These are phyloP conservation scores for Bryoglossum gracile DNA, from an alignment of 495 filamentous ascomycete species.

Conservation along the genomic window DNA sequence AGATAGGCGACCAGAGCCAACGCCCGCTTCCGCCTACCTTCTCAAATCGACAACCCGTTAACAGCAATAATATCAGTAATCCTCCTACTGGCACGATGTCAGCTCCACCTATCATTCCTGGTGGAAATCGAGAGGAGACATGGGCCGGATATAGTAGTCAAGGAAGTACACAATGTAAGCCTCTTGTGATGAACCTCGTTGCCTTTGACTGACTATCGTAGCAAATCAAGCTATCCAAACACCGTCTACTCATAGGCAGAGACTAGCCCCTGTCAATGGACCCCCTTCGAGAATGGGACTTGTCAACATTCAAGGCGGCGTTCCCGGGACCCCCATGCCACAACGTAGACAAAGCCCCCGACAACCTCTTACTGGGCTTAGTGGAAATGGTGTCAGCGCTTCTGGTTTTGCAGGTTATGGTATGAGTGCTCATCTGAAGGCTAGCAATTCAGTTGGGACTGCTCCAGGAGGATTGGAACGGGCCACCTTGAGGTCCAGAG, in stretches of 20 bases:
- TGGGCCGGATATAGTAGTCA: slow-evolving; percentile 21
- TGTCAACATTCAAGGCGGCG: slow-evolving; percentile 12
- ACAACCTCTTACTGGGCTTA: slow-evolving; percentile 25
- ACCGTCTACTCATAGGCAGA: slow-evolving; percentile 22
- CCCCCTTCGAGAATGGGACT: slow-evolving; percentile 10
- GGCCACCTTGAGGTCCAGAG: slow-evolving; percentile 18
- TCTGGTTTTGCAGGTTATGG: slow-evolving; percentile 33
- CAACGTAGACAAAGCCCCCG: slow-evolving; percentile 25
- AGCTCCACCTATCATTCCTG: too few relatives aligned
- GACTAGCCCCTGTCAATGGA: slow-evolving; percentile 3
- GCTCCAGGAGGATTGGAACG: slow-evolving; percentile 2
- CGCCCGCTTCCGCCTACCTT: slow-evolving; percentile 6
- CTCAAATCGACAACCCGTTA: slow-evolving; percentile 3
- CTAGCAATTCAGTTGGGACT: slow-evolving; percentile 22
- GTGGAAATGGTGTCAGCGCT: slow-evolving; percentile 22
- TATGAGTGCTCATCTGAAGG: slow-evolving; percentile 42
- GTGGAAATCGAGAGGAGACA: slow-evolving; percentile 4
- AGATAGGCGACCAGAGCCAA: slow-evolving; percentile 14
- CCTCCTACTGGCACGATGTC: too few relatives aligned
- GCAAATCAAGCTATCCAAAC: slow-evolving; percentile 14
- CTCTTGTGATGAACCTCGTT: background rate
- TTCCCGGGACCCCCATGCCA: slow-evolving; percentile 8
- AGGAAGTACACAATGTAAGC: slow-evolving; percentile 8
- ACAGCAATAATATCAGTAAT: too few relatives aligned
- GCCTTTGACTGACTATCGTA: slow-evolving; percentile 8